Percentiles rank a stretch among this genome's conserved stretches.
These are phyloP conservation scores for Pochonia chlamydosporia DNA, from an alignment of 2,329 filamentous ascomycete species.

Conservation along the genomic window DNA sequence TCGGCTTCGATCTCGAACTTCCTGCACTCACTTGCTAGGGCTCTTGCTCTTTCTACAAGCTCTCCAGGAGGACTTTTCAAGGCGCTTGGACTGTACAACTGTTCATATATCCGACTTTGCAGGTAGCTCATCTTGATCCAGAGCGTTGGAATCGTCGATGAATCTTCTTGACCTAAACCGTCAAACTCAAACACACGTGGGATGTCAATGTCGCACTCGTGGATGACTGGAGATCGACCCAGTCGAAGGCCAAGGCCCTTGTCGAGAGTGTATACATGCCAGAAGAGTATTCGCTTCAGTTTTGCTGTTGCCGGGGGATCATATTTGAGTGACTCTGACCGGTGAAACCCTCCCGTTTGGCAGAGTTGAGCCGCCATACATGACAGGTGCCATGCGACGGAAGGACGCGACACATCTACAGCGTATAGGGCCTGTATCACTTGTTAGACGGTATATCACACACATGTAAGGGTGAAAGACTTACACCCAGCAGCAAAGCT, in stretches of 20 bases:
- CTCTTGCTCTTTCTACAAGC: constrained; percentile 32
- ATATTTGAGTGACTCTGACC: constrained; percentile 27
- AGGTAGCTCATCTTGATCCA: constrained; percentile 53
- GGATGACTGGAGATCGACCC: constrained; percentile 51
- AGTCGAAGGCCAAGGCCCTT: constrained; percentile 53
- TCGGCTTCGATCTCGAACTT: constrained; percentile 29
- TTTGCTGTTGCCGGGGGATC: constrained; percentile 25
- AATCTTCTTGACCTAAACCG: constrained; percentile 26
- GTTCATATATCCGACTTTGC: constrained; percentile 54
- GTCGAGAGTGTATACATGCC: constrained; percentile 51
- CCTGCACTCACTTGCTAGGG: constrained; percentile 31
- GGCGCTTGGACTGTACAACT: constrained; percentile 46
- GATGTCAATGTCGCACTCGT: constrained; percentile 54
- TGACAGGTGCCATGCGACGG: constrained; percentile 58
- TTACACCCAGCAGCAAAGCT: constrained; percentile 52
- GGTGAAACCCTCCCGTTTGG: constrained; percentile 57
- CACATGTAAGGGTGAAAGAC: constrained; percentile 11
- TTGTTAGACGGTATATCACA: background rate
- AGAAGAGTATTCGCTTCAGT: constrained; percentile 39
- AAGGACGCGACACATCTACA: constrained; percentile 56
- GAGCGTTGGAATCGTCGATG: constrained; percentile 35
- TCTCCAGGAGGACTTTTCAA: constrained; percentile 32
- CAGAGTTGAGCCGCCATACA: constrained; percentile 54
- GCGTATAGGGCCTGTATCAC: constrained; percentile 49
- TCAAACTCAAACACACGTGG: constrained; percentile 37